Evolutionary conservation across 306 rosid species (phyloP).

Genomic region (Ammopiptanthus mongolicus): DNA sequence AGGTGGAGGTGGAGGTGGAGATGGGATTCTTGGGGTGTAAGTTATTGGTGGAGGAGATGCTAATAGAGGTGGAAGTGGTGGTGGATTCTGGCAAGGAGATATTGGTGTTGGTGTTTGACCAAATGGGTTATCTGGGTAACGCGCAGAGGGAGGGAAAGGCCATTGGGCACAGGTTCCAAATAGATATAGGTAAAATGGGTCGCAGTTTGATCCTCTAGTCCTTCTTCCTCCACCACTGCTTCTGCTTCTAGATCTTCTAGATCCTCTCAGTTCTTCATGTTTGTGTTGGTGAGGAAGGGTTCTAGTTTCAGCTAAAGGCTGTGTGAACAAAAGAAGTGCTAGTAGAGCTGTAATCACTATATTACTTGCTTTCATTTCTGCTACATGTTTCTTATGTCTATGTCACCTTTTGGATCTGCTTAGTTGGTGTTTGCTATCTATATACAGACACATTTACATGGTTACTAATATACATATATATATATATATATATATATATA

Average conservation of each 20-base stretch:
- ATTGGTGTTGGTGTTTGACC: slow-evolving; percentile 36
- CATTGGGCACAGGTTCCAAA: slow-evolving; percentile 65
- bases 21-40: slow-evolving; percentile 14
- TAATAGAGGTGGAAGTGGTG: slow-evolving; percentile 14
- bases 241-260: background rate
- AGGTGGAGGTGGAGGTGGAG: background rate
- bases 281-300: background rate
- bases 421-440: background rate
- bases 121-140: slow-evolving; percentile 72
- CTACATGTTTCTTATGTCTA: background rate
- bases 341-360: slow-evolving; percentile 20
- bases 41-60: slow-evolving; percentile 37
- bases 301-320: slow-evolving; percentile 30
- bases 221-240: background rate
- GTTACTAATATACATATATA: too few species aligned
- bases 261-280: slow-evolving; percentile 29
- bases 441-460: background rate
- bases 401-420: background rate
- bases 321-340: slow-evolving; percentile 38
- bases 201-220: slow-evolving; percentile 44
- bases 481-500: too few species aligned
- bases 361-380: slow-evolving; percentile 58
- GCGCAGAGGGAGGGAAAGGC: slow-evolving; percentile 60
- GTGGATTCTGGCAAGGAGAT: background rate
- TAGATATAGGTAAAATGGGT: slow-evolving; percentile 56